Evolutionary conservation across 345 rosid species (phyloP).

Genomic region (Acer negundo): DNA sequence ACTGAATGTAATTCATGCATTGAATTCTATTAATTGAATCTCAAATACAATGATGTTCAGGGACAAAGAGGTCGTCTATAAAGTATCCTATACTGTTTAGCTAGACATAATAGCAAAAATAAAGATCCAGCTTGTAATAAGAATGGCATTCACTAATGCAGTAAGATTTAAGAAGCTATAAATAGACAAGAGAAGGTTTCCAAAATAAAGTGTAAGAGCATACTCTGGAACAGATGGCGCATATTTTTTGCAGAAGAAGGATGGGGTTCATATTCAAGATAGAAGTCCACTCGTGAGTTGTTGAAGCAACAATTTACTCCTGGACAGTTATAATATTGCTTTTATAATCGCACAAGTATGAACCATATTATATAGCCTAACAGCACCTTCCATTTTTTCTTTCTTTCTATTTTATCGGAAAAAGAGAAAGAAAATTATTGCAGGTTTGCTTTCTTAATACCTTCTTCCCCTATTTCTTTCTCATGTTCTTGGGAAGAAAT

Average conservation of each 20-base stretch:
- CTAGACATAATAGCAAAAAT: neutral
- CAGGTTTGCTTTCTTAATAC: neutral
- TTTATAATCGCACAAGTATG: neutral
- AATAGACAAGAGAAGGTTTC: neutral
- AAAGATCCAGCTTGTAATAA: neutral
- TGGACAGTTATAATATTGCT: slow-evolving; percentile 32
- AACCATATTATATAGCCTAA: neutral
- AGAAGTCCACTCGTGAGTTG: slow-evolving; percentile 58
- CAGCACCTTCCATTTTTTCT: neutral
- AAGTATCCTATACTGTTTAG: neutral
- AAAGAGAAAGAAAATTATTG: neutral
- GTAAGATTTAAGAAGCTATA: neutral
- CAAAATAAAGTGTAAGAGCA: slow-evolving; percentile 20
- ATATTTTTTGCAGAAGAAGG: slow-evolving; percentile 86
- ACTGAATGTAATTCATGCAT: neutral
- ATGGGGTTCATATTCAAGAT: slow-evolving; percentile 84
- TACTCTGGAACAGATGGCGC: slow-evolving; percentile 93
- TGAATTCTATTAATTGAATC: neutral
- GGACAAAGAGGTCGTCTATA: neutral
- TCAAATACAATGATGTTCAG: neutral
- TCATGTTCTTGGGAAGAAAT: neutral
- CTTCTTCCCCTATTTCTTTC: neutral
- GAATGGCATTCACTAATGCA: neutral
- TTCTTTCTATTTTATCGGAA: neutral
- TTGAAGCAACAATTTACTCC: slow-evolving; percentile 90